phyloP scores from a whole-genome alignment of 148 eudicot genomes.

The Beta vulgaris region DNA sequence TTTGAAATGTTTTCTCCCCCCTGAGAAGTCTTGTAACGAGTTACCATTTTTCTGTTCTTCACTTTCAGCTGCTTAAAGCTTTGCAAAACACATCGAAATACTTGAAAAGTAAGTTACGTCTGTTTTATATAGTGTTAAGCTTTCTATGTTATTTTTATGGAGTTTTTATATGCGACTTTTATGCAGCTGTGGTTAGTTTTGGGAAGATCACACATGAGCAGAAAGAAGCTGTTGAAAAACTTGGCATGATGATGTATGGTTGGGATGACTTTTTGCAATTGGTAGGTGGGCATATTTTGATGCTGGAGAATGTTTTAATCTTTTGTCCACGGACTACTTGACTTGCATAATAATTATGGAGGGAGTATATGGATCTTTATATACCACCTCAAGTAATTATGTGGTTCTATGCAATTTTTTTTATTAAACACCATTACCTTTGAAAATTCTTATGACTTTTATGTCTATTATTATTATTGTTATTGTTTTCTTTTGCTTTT shows the following conservation, averaged over 20 bases:
- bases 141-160: not conserved
- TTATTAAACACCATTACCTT: too few species aligned
- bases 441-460: too few species aligned
- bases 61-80: conserved; percentile 78
- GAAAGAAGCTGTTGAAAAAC: conserved; percentile 62
- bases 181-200: conserved; percentile 89
- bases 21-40: conserved; percentile 15
- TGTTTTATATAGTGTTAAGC: not conserved
- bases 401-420: too few species aligned
- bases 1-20: not conserved
- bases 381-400: too few species aligned
- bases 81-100: conserved; percentile 53
- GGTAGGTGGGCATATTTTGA: conserved; percentile 43
- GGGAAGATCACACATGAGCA: conserved; percentile 72
- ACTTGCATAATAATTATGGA: too few species aligned
- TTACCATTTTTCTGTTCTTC: conserved; percentile 12
- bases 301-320: not conserved
- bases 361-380: too few species aligned
- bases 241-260: conserved; percentile 58
- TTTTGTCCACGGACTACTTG: not conserved
- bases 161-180: not conserved
- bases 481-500: not conserved
- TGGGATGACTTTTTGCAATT: conserved; percentile 87
- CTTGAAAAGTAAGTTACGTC: conserved; percentile 68
- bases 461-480: too few species aligned